A percentile compares a stretch with the other conserved stretches of the same genome.
Conservation (phyloP, 176 grass and related monocot genomes). For the Pharus latifolius region DNA sequence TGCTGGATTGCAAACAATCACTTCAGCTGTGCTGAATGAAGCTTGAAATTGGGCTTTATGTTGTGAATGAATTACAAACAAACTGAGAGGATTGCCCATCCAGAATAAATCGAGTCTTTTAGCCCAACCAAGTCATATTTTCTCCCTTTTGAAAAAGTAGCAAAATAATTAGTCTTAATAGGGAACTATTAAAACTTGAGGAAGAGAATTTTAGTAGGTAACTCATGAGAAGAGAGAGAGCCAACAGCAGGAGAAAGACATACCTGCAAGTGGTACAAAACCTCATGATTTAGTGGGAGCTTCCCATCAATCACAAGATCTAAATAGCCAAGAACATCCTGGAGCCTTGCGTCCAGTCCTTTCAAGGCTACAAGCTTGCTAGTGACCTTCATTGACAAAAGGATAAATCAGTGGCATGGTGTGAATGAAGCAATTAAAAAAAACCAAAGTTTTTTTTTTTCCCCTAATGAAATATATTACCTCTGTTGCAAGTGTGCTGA, state of each 20-base stretch:
- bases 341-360: slow-evolving; percentile 73
- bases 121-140: no score
- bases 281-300: slow-evolving; percentile 90
- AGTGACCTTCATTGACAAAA: slow-evolving; percentile 51
- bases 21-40: no score
- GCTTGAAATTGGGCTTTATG: no score
- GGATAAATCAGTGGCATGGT: not conserved
- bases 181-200: not conserved
- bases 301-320: slow-evolving; percentile 91
- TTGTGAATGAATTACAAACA: no score
- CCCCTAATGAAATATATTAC: slow-evolving; percentile 32
- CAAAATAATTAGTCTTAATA: no score
- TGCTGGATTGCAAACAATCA: no score
- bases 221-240: not conserved
- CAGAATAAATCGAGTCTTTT: no score
- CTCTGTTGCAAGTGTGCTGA: slow-evolving; percentile 91
- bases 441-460: no score
- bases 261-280: slow-evolving; percentile 97
- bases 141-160: no score
- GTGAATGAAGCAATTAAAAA: slow-evolving; percentile 1
- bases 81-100: no score
- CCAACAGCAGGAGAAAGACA: not conserved
- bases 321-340: slow-evolving; percentile 75
- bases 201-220: not conserved
- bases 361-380: slow-evolving; percentile 90